These are phyloP conservation scores for Hibiscus mutabilis DNA, from an alignment of 345 rosid genomes.

Conservation along the genomic window DNA sequence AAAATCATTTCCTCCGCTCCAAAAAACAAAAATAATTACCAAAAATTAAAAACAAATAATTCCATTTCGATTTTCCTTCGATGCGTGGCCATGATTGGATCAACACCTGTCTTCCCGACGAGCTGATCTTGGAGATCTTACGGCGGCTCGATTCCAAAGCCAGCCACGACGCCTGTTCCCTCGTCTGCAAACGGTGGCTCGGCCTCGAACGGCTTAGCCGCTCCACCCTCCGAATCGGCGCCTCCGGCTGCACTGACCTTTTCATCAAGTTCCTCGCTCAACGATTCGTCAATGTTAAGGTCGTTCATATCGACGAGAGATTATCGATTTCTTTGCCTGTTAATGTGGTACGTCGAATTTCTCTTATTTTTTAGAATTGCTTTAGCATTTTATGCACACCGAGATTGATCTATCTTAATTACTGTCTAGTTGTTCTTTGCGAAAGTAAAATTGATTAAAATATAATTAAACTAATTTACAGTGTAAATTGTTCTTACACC, in stretches of 20 bases:
- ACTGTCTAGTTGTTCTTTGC: background rate
- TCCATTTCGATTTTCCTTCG: background rate
- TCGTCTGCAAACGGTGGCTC: slow-evolving; percentile 91
- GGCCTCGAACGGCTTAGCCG: slow-evolving; percentile 60
- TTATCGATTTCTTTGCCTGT: slow-evolving; percentile 45
- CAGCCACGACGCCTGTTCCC: slow-evolving; percentile 45
- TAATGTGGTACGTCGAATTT: slow-evolving; percentile 20
- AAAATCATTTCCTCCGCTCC: background rate
- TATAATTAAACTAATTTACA: background rate
- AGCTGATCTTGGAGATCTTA: slow-evolving; percentile 69
- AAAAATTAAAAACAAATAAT: too few species aligned
- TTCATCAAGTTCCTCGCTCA: slow-evolving; percentile 55
- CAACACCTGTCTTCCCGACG: slow-evolving; percentile 69
- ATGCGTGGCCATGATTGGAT: slow-evolving; percentile 78
- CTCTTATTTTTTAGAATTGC: background rate
- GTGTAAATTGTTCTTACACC: background rate
- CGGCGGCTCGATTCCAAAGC: slow-evolving; percentile 55
- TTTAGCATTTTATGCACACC: background rate
- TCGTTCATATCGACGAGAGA: slow-evolving; percentile 70
- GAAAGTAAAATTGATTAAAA: background rate
- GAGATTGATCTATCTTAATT: background rate
- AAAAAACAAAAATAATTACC: background rate
- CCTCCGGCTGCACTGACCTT: slow-evolving; percentile 61
- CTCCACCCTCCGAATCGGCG: slow-evolving; percentile 76
- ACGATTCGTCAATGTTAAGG: slow-evolving; percentile 58